Conservation (phyloP, 805 yeast species). For the Tetrapisispora taiwanensis region DNA sequence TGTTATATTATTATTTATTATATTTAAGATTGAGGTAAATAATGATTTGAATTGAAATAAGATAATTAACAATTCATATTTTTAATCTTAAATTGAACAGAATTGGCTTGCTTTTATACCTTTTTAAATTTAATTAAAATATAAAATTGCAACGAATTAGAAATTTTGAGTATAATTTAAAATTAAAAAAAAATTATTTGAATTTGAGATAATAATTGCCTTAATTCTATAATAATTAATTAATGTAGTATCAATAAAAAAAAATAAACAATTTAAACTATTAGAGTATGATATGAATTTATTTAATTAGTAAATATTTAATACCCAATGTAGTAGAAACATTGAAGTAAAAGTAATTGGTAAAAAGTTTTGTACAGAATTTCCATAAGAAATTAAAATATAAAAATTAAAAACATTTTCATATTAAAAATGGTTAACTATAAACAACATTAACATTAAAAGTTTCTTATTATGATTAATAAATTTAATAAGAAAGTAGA, state of each 20-base stretch:
- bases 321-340: neutral
- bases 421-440: neutral
- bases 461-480: neutral
- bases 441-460: neutral
- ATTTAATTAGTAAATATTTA: too few species aligned
- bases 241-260: too few species aligned
- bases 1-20: too few species aligned
- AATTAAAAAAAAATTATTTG: neutral
- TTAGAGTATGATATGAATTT: too few species aligned
- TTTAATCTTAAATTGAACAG: neutral
- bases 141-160: neutral
- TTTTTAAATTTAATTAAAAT: neutral
- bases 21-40: neutral
- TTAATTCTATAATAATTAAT: too few species aligned
- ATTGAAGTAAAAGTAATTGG: neutral
- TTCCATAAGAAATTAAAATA: neutral
- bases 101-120: conserved; percentile 1
- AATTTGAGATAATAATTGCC: neutral
- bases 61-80: too few species aligned
- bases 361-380: too few species aligned
- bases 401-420: too few species aligned
- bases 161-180: neutral
- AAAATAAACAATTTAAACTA: too few species aligned
- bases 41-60: too few species aligned
- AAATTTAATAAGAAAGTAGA: neutral